These are phyloP conservation scores for Kodamaea nitidulidarum DNA, from an alignment of 805 yeast species.

Conservation along the genomic window DNA sequence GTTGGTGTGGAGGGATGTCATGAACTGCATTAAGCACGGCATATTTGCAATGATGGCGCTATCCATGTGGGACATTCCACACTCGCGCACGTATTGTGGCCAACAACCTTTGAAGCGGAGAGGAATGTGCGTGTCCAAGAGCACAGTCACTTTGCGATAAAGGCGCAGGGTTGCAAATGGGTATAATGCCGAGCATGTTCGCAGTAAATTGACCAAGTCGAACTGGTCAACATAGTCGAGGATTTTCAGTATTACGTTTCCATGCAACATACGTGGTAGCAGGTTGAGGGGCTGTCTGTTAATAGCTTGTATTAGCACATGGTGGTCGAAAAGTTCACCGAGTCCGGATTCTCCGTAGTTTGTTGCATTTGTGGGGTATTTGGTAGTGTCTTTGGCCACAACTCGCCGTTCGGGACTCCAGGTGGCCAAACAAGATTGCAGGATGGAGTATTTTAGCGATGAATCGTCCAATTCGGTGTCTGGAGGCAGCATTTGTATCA, in stretches of 20 bases:
- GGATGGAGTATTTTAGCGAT: slow-evolving; percentile 25
- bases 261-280: slow-evolving; percentile 13
- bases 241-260: slow-evolving; percentile 11
- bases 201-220: slow-evolving; percentile 25
- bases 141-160: slow-evolving; percentile 29
- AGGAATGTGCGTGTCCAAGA: slow-evolving; percentile 27
- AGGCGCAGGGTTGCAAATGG: slow-evolving; percentile 21
- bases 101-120: slow-evolving; percentile 5
- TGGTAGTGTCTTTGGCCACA: not conserved
- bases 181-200: slow-evolving; percentile 21
- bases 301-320: not conserved
- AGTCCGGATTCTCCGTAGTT: not conserved
- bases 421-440: slow-evolving; percentile 4
- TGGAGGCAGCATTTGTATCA: no score
- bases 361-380: not conserved
- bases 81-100: slow-evolving; percentile 20
- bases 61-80: slow-evolving; percentile 29
- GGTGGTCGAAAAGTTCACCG: not conserved
- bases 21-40: slow-evolving; percentile 17
- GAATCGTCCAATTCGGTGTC: slow-evolving; percentile 14
- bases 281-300: slow-evolving; percentile 12
- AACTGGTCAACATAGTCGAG: slow-evolving; percentile 28
- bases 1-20: slow-evolving; percentile 17
- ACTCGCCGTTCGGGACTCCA: not conserved
- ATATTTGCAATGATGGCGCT: slow-evolving; percentile 23